phyloP scores from a whole-genome alignment of 345 rosid species.

The Raphanus raphanistrum region DNA sequence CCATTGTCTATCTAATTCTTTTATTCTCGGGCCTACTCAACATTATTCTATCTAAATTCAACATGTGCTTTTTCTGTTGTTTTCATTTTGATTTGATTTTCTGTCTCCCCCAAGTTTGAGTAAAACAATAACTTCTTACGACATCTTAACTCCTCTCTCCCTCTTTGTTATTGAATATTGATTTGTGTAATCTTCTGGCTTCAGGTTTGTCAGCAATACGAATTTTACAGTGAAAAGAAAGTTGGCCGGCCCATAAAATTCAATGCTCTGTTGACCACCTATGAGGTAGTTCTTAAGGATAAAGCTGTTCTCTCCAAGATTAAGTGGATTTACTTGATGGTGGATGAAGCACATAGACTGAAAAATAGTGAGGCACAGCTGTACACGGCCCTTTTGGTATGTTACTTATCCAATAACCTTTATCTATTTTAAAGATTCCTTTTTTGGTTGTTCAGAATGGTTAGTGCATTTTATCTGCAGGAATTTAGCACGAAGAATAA shows the following conservation, averaged over 20 bases:
- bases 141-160: background rate
- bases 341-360: conserved; percentile 98
- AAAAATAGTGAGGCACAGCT: conserved; percentile 99
- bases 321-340: conserved; percentile 97
- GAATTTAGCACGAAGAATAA: conserved; percentile 98
- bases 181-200: conserved; percentile 17
- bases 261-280: conserved; percentile 84
- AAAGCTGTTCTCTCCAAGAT: conserved; percentile 91
- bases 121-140: background rate
- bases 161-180: conserved; percentile 4
- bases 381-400: conserved; percentile 88
- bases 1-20: conserved; percentile 13
- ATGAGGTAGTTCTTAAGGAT: conserved; percentile 97
- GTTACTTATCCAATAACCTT: conserved; percentile 18
- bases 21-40: background rate
- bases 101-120: background rate
- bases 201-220: conserved; percentile 97
- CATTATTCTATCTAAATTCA: background rate
- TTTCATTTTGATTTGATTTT: background rate
- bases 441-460: conserved; percentile 24
- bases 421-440: conserved; percentile 5
- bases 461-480: conserved; percentile 45
- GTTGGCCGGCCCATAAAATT: conserved; percentile 85
- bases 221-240: conserved; percentile 86
- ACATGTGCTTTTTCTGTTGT: conserved; percentile 8